Conservation (phyloP, 2,329 filamentous ascomycete species). For the Tolypocladium capitatum region DNA sequence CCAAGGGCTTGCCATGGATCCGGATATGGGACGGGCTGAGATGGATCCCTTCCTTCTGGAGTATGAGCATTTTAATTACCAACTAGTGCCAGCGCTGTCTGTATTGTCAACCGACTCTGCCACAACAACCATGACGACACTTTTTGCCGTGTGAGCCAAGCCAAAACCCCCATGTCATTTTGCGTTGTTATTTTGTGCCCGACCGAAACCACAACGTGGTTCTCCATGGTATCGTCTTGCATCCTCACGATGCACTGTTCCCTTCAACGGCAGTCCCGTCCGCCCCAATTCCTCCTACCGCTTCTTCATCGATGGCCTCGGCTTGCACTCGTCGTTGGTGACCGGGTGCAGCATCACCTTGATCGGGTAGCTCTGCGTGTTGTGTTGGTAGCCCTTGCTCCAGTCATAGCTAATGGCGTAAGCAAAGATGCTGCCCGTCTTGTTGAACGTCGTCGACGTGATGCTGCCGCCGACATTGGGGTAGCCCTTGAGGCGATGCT, state of each 20-base stretch:
- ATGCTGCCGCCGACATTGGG: constrained; percentile 76
- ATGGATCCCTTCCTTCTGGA: not conserved
- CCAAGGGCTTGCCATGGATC: not conserved
- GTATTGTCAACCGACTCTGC: not conserved
- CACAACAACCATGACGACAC: not conserved
- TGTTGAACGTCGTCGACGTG: constrained; percentile 82
- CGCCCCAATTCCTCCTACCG: constrained; percentile 24
- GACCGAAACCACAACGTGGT: not conserved
- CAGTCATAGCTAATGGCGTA: constrained; percentile 95
- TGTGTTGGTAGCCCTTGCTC: constrained; percentile 87
- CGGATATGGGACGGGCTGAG: not conserved
- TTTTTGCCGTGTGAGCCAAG: not conserved
- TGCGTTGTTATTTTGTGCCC: not conserved
- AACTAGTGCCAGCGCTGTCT: not conserved
- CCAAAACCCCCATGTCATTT: no score
- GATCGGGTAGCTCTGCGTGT: constrained; percentile 59
- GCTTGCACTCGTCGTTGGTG: constrained; percentile 47
- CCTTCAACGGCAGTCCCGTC: not conserved
- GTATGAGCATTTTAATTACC: not conserved
- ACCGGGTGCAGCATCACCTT: constrained; percentile 82
- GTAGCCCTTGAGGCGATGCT: constrained; percentile 82
- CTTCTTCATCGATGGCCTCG: constrained; percentile 46
- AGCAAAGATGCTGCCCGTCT: constrained; percentile 69
- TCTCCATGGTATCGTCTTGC: not conserved
- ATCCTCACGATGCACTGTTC: not conserved